Evolutionary conservation across 768 basidiomycete genomes (phyloP).

Genomic region (Lentinula guzmanii): DNA sequence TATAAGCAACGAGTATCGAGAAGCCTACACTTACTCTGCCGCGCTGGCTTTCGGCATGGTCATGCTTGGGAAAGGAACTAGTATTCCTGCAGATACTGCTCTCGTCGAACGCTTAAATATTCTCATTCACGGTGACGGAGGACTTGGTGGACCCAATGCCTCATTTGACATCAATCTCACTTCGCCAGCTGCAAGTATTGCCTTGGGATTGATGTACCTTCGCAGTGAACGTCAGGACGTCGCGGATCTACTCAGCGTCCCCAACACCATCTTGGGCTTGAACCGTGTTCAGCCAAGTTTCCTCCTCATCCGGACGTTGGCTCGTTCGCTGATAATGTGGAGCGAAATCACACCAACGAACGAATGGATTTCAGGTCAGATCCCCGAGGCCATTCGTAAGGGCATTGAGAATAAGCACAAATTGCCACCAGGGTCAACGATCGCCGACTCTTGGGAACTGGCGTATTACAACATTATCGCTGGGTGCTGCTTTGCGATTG

Average conservation of each 20-base stretch:
- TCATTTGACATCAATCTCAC: slow-evolving; percentile 86
- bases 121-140: slow-evolving; percentile 72
- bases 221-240: slow-evolving; percentile 80
- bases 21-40: slow-evolving; percentile 86
- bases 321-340: slow-evolving; percentile 84
- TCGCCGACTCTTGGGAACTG: slow-evolving; percentile 74
- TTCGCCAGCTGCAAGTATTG: slow-evolving; percentile 86
- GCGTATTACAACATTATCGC: slow-evolving; percentile 91
- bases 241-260: slow-evolving; percentile 79
- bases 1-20: slow-evolving; percentile 81
- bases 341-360: slow-evolving; percentile 61
- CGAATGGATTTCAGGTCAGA: slow-evolving; percentile 66
- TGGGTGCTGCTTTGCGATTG: slow-evolving; percentile 88
- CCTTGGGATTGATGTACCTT: slow-evolving; percentile 90
- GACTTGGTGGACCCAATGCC: slow-evolving; percentile 30
- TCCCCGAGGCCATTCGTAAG: slow-evolving; percentile 61
- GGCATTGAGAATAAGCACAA: slow-evolving; percentile 50
- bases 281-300: slow-evolving; percentile 88
- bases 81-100: slow-evolving; percentile 70
- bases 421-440: slow-evolving; percentile 28
- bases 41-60: slow-evolving; percentile 94
- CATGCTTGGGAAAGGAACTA: slow-evolving; percentile 85
- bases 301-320: slow-evolving; percentile 74
- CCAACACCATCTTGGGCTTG: slow-evolving; percentile 71
- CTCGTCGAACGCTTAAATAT: slow-evolving; percentile 62